Percentiles rank a stretch among this genome's conserved stretches.
Evolutionary conservation across 352 stramenopile genomes (phyloP).

Genomic region (Chrysophaeum taylorii): DNA sequence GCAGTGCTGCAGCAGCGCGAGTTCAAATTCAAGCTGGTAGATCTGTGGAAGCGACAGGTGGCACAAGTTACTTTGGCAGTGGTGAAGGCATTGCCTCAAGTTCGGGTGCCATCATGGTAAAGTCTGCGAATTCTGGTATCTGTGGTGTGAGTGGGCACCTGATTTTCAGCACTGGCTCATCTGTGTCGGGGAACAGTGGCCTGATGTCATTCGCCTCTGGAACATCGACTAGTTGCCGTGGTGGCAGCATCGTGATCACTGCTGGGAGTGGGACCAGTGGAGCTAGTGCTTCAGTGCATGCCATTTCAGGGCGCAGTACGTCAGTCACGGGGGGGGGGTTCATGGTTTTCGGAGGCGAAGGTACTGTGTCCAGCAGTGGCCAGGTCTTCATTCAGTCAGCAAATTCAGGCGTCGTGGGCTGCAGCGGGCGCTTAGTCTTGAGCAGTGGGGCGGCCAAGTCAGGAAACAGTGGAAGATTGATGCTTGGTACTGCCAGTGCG

Average conservation of each 20-base stretch:
- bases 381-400: no score
- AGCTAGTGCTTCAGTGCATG: no score
- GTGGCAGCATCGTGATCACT: not conserved
- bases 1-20: constrained; percentile 18
- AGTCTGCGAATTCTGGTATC: not conserved
- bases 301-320: no score
- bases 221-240: not conserved
- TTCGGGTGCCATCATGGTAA: not conserved
- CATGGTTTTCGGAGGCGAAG: no score
- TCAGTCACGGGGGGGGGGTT: no score
- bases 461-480: constrained; percentile 16
- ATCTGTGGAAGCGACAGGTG: not conserved
- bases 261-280: constrained; percentile 5
- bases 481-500: constrained; percentile 15
- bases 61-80: not conserved
- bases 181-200: not conserved
- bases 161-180: not conserved
- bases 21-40: constrained; percentile 11
- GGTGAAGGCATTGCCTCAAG: not conserved
- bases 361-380: no score
- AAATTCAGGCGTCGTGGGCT: not conserved
- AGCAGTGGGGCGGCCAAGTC: not conserved
- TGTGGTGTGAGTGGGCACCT: not conserved
- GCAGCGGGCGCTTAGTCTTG: not conserved
- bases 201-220: not conserved